Base-by-base conservation (phyloP, 1,284 basidiomycete genomes). In the Exobasidium rhododendri region DNA sequence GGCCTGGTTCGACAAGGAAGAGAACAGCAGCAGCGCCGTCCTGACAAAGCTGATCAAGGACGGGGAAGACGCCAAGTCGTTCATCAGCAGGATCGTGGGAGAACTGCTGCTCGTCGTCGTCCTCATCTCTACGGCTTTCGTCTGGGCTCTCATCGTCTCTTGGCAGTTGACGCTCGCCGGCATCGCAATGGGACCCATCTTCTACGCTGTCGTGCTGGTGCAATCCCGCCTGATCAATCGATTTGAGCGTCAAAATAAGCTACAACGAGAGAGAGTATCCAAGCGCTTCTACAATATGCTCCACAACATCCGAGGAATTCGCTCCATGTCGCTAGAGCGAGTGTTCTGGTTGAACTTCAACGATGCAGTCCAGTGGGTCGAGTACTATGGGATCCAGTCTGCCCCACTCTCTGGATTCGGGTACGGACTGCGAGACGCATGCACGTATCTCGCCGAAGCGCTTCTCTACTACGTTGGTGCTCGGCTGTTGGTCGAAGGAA, bases 151-250 rank as follows among this genome's bases (percentile, higher is more conserved):
- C 75, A 85, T 85, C 0, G 82, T 85, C 29, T 92, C 92, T 0
- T 98, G 94, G 94, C 88, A 96, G 81, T 83, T 98, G 63, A 96
- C 94, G 0, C 85, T 98, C 20, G 90, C 91, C 0, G 94, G 92
- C 0, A 80, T 97, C 32, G 92, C 88, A 0, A 85, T 97, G 32
- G 90, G 86, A 0, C 94, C 94, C 0, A 83, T 96, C 6, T 94
- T 97, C 71, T 86, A 87, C 7, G 79, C 85, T 17, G 83, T 87
- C 4, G 89, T 92, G 83, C 84, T 86, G 11, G 66, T 89, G 5
- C 90, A 94, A 77, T 86, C 88, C 0, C 82, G 83, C 24, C 78
- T 91, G 50, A 86, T 90, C 1, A 85, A 85, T 2, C 84, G 85
- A 58, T 88, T 86, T 70, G 92, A 97, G 82, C 78, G 86, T 7